Conservation (phyloP, 2,329 filamentous ascomycete genomes). For the Amauroascus verrucosus region DNA sequence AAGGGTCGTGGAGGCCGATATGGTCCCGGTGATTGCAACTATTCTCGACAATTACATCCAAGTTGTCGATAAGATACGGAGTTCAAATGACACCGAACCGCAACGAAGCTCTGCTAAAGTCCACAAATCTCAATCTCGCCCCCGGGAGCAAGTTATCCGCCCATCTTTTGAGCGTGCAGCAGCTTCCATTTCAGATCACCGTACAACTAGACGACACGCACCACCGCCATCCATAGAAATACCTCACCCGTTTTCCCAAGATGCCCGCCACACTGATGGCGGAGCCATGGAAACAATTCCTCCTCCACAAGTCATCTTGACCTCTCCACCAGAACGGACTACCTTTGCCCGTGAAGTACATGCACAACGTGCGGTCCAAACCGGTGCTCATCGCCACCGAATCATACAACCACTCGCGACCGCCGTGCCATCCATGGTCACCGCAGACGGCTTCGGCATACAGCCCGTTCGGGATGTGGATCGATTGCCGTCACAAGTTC, state of each 20-base stretch:
- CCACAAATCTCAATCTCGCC: constrained; percentile 21
- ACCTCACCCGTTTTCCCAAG: constrained; percentile 47
- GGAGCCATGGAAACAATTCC: constrained; percentile 52
- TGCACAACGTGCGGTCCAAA: constrained; percentile 38
- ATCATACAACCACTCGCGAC: constrained; percentile 58
- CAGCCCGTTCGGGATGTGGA: constrained; percentile 73
- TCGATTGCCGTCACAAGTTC: constrained; percentile 70
- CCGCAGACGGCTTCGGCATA: constrained; percentile 59
- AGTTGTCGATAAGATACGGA: constrained; percentile 82
- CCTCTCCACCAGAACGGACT: constrained; percentile 61
- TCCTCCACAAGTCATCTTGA: constrained; percentile 53
- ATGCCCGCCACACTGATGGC: constrained; percentile 39
- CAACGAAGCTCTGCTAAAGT: constrained; percentile 38
- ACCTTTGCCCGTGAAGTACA: constrained; percentile 48
- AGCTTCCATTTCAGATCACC: constrained; percentile 47
- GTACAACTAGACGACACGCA: constrained; percentile 61
- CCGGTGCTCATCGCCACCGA: constrained; percentile 44
- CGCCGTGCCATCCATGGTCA: constrained; percentile 57
- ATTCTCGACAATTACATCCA: constrained; percentile 98
- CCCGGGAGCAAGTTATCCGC: constrained; percentile 24
- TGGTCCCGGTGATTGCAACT: constrained; percentile 97
- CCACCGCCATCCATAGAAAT: constrained; percentile 79
- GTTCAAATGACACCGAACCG: constrained; percentile 71
- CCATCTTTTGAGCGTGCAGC: constrained; percentile 39
- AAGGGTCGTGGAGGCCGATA: constrained; percentile 92